Base-by-base conservation (phyloP, 2,329 filamentous ascomycete species). In the Didymella lethalis region DNA sequence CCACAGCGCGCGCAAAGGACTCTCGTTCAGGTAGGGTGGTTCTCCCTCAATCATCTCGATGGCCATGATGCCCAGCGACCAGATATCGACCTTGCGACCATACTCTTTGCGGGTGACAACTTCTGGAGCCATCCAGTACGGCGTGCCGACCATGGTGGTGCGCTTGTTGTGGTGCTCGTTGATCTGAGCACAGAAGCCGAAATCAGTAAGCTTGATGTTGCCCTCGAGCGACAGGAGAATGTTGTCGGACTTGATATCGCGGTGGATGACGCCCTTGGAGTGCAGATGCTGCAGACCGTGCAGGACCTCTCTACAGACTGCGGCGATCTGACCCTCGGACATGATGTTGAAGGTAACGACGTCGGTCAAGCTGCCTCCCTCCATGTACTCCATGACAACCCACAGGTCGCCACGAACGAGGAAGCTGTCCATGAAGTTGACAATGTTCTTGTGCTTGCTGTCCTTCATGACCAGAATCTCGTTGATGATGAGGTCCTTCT, bases 351-450 rank as follows among this genome's bases (percentile, higher is more conserved):
- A 98, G 3, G 95, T 99, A 56, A 99, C 95, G 53, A 99, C 95
- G 78, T 99, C 95, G 11, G 95, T 99, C 75, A 99, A 82, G 78
- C 93, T 97, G 63, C 95, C 95, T 59, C 95, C 95, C 78, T 99
- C 94, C 95, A 99, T 99, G 73, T 94, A 99, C 80, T 99, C 95
- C 95, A 99, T 99, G 32, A 98, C 92, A 1, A 99, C 95, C 95
- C 95, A 99, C 29, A 99, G 82, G 77, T 98, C 95, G 43, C 94
- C 91, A 12, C 87, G 86, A 57, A 93, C 90, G 11, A 99, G 83
- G 77, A 93, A 98, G 76, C 93, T 97, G 81, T 98, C 95, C 81
- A 98, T 94, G 78, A 98, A 99, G 78, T 99, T 99, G 79, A 99
- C 95, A 79, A 99, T 96, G 76, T 98, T 98, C 71, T 93, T 94